These are phyloP conservation scores for Phalaenopsis hybrid DNA, from an alignment of 116 monocot genomes.

Conservation along the genomic window DNA sequence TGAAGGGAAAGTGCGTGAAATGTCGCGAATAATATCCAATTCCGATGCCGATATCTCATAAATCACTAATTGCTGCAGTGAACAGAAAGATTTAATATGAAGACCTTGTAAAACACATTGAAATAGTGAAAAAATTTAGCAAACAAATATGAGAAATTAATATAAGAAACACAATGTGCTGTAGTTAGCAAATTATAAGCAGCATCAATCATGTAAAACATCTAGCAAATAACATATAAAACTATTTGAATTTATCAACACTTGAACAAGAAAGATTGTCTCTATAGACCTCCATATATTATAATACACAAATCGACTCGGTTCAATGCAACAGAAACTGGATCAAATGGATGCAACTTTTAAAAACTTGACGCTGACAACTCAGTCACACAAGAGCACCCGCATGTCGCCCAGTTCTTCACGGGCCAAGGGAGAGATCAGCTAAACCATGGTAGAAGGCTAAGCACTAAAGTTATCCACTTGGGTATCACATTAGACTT, in stretches of 20 bases:
- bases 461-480: too few species aligned
- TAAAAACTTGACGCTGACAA: too few species aligned
- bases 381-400: too few species aligned
- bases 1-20: conserved; percentile 93
- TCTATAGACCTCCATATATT: too few species aligned
- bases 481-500: too few species aligned
- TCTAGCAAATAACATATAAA: neutral
- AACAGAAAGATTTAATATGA: neutral
- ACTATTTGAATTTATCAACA: neutral
- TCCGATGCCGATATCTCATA: conserved; percentile 97
- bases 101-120: conserved; percentile 5
- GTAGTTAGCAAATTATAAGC: neutral
- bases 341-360: too few species aligned
- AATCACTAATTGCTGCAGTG: conserved; percentile 84
- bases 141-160: neutral
- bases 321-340: too few species aligned
- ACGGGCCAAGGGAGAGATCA: too few species aligned
- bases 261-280: neutral
- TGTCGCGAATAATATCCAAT: conserved; percentile 95
- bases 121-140: neutral
- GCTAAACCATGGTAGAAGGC: too few species aligned
- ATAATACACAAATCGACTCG: too few species aligned
- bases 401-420: too few species aligned
- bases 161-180: neutral
- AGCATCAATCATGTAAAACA: conserved; percentile 1